phyloP scores from a whole-genome alignment of 495 filamentous ascomycete genomes.

The Beverwykella pulmonaria region DNA sequence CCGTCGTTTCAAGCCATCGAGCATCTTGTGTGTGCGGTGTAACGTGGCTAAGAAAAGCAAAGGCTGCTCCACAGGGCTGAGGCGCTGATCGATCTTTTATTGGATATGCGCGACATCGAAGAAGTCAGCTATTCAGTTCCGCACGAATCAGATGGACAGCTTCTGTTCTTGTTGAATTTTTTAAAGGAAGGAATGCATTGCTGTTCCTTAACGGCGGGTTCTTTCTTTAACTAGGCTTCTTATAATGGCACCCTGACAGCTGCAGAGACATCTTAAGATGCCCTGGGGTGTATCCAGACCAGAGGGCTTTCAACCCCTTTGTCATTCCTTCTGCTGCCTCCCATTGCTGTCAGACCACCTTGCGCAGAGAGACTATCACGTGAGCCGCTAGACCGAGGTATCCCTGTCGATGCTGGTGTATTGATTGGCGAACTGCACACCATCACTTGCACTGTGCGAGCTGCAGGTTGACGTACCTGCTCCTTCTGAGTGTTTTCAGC shows the following conservation, averaged over 20 bases:
- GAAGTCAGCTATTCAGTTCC: background rate
- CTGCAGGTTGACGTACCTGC: slow-evolving; percentile 28
- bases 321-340: background rate
- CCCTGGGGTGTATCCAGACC: no score
- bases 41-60: slow-evolving; percentile 25
- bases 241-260: background rate
- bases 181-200: background rate
- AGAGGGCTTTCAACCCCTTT: background rate
- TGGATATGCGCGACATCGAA: slow-evolving; percentile 11
- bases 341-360: background rate
- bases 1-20: slow-evolving; percentile 10
- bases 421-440: slow-evolving; percentile 17
- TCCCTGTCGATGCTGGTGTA: background rate
- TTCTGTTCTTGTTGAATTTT: background rate
- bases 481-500: background rate
- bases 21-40: slow-evolving; percentile 16
- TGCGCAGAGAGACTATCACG: background rate
- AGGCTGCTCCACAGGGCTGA: slow-evolving; percentile 28
- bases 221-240: background rate
- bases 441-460: slow-evolving; percentile 4
- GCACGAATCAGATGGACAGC: background rate
- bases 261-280: no score
- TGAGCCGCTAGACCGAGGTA: background rate
- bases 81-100: slow-evolving; percentile 8
- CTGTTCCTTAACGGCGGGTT: background rate